Evolutionary conservation across 202 grass and related monocot genomes (phyloP), one percentile per base, ranked within the genome.

Genomic region (Zoysia matrella): DNA sequence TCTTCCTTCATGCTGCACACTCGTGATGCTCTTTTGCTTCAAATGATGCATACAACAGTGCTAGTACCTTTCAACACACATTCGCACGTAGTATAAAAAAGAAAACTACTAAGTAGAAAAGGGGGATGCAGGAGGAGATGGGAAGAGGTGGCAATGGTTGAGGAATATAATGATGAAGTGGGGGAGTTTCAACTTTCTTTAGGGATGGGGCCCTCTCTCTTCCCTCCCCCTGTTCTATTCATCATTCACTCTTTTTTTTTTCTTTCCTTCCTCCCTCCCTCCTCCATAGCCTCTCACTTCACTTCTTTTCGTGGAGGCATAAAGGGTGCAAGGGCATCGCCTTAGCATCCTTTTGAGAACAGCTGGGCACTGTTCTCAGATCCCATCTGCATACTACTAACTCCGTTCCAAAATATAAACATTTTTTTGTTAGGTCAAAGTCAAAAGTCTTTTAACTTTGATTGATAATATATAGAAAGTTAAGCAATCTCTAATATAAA

Each of bases 131-230:
- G 60, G 63, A 82, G 57, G 70, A 73, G 74, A 73, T 73, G 86
- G 61, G 69, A 18, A 60, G 61, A 66, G 67, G 13, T 66, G 57
- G 73, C 79, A 65, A 77, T 73, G 87, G 82, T 89, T 82, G 83
- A 56, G 65, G 88, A 86, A 87, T 87, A 88, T 90, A 73, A 89
- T 91, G 12, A 91, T 83, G 77, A 71, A 78, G 91, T 66, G 81
- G 79, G 60, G 77, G 76, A 72, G 22, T 55, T 73, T 86, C 82
- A 69, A 75, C 81, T 90, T 86, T 82, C 85, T 90, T 86, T 88
- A 79, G 84, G 30, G 43, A n/a, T 83, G 87, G 67, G 80, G 78
- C 83, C 82, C 82, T 88, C 55, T 57, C 49, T 52, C 47, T 47
- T 30, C 47, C 60, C 18, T 9, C 50, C 61, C 70, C 57, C 56